Percentiles rank a stretch among this genome's conserved stretches.
Conservation (phyloP, 177 flowering plant genomes). For the Vitis hybrid region DNA sequence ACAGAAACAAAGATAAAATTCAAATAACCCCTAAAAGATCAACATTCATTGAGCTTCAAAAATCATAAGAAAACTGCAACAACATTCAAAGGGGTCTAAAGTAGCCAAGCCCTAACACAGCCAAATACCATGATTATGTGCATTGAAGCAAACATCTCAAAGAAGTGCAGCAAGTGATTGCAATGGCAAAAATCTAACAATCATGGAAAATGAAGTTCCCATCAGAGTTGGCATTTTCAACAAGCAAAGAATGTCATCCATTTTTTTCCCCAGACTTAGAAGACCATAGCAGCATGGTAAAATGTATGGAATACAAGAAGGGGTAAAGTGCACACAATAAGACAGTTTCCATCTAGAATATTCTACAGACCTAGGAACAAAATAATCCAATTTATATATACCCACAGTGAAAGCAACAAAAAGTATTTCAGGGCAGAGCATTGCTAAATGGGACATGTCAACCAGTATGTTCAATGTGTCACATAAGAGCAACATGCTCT, state of each 20-base stretch:
- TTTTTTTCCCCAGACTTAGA: no score
- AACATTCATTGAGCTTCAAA: neutral
- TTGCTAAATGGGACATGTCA: neutral
- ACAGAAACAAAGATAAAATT: no score
- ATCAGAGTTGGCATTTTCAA: neutral
- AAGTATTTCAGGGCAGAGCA: neutral
- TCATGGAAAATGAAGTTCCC: neutral
- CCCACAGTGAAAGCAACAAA: neutral
- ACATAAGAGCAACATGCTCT: neutral
- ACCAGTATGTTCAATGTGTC: neutral
- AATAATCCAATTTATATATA: neutral
- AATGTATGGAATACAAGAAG: neutral
- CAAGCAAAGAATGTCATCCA: no score
- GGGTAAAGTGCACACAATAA: neutral
- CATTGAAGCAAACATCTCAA: neutral
- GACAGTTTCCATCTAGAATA: neutral
- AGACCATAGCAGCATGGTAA: neutral
- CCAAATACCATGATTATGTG: neutral
- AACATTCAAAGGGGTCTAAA: neutral
- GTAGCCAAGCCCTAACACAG: neutral
- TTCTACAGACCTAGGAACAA: neutral
- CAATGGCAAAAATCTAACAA: no score
- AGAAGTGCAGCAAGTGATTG: neutral
- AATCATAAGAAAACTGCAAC: neutral
- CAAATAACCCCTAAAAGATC: neutral